Conservation (phyloP, 1,284 basidiomycete species). For the Afroboletus lepidellus region DNA sequence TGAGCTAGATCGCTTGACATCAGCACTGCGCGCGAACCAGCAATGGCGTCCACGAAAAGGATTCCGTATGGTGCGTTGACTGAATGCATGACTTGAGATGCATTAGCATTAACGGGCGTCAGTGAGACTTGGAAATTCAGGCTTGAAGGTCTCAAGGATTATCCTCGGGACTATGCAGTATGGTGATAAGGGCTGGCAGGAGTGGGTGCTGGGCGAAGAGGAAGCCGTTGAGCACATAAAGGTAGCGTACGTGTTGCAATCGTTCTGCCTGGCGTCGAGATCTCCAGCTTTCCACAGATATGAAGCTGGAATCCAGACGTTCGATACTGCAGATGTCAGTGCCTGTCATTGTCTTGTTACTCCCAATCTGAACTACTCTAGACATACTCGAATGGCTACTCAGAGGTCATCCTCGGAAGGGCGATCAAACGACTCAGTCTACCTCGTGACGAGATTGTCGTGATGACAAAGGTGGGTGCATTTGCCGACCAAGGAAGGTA, state of each 20-base stretch:
- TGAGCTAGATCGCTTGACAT: not conserved
- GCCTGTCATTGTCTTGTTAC: not conserved
- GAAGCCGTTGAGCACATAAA: conserved; percentile 60
- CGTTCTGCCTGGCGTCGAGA: not conserved
- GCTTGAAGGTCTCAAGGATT: conserved; percentile 51
- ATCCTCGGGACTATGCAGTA: conserved; percentile 50
- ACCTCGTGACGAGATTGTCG: conserved; percentile 73
- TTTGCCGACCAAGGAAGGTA: not conserved
- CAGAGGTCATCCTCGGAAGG: conserved; percentile 74
- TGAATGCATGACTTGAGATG: not conserved
- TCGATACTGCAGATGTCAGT: conserved; percentile 61
- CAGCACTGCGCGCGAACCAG: not conserved
- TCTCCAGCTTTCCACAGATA: conserved; percentile 38
- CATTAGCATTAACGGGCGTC: conserved; percentile 1
- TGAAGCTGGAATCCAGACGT: conserved; percentile 64
- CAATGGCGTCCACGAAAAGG: conserved; percentile 27
- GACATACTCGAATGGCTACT: conserved; percentile 70
- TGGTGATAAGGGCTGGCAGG: conserved; percentile 47
- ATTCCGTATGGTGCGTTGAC: conserved; percentile 30
- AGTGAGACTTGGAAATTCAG: conserved; percentile 51
- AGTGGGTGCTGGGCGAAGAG: conserved; percentile 58
- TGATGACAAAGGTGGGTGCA: conserved; percentile 66
- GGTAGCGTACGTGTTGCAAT: conserved; percentile 39
- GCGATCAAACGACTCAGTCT: conserved; percentile 73
- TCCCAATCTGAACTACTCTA: conserved; percentile 18